Percentiles rank a stretch among this genome's conserved stretches.
Evolutionary conservation across 2,329 filamentous ascomycete genomes (phyloP).

Genomic region (Cladorrhinum sp.): DNA sequence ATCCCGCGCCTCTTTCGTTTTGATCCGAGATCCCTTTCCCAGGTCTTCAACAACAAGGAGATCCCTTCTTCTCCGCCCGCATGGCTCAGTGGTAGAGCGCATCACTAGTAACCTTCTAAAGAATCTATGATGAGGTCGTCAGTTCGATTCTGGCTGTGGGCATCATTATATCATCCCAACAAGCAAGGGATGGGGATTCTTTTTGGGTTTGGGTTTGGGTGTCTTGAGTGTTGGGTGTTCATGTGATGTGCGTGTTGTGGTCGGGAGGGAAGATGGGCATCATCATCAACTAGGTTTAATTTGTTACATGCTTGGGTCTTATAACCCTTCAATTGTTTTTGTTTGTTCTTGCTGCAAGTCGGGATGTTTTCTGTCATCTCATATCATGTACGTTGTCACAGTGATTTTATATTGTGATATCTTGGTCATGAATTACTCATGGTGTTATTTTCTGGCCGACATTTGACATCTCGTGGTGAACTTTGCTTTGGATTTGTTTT

Average conservation of each 20-base stretch:
- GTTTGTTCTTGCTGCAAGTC: too few species aligned
- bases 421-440: too few species aligned
- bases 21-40: not conserved
- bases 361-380: too few species aligned
- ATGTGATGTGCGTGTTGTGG: not conserved
- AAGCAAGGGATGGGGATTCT: not conserved
- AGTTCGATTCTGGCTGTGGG: conserved; percentile 20
- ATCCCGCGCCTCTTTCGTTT: not conserved
- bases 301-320: too few species aligned
- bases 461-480: too few species aligned
- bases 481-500: too few species aligned
- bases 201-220: not conserved
- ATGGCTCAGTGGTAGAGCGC: conserved; percentile 16
- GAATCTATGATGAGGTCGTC: conserved; percentile 1
- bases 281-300: too few species aligned
- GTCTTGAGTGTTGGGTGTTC: not conserved
- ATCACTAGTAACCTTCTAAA: conserved; percentile 4
- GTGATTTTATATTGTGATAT: too few species aligned
- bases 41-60: not conserved
- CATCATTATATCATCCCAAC: not conserved
- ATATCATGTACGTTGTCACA: too few species aligned
- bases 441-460: too few species aligned
- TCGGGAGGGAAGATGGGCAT: too few species aligned
- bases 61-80: conserved; percentile 2
- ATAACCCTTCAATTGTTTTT: too few species aligned